phyloP scores from a whole-genome alignment of 2,329 filamentous ascomycete species.

The Ophiocordyceps sinensis region DNA sequence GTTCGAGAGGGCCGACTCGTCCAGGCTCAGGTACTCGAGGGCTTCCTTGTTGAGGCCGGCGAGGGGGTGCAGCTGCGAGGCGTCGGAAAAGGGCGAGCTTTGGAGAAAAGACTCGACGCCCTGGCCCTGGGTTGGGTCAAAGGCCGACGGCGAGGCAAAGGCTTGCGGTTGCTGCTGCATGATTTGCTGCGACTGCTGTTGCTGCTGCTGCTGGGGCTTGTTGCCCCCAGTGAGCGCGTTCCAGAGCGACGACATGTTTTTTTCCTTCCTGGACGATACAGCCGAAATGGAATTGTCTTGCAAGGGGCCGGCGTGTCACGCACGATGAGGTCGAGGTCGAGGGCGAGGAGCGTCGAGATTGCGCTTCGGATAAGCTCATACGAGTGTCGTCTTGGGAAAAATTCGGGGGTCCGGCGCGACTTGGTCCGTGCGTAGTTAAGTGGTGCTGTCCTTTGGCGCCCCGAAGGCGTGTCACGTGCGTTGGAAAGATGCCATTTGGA shows the following conservation, averaged over 20 bases:
- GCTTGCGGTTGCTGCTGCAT: constrained; percentile 9
- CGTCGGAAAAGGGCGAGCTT: constrained; percentile 65
- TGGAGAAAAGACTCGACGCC: constrained; percentile 81
- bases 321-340: not conserved
- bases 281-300: too few relatives aligned
- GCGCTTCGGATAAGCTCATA: not conserved
- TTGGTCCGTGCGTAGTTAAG: too few relatives aligned
- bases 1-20: constrained; percentile 79
- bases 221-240: constrained; percentile 47
- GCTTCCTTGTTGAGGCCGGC: constrained; percentile 86
- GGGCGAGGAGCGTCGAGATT: too few relatives aligned
- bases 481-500: too few relatives aligned
- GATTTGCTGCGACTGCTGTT: constrained; percentile 17
- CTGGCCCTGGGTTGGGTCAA: constrained; percentile 58
- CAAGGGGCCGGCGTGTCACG: not conserved
- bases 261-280: not conserved
- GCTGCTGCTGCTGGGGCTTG: constrained; percentile 27
- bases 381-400: not conserved
- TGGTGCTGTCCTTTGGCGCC: too few relatives aligned
- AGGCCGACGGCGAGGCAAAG: constrained; percentile 33
- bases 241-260: constrained; percentile 43
- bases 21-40: constrained; percentile 87
- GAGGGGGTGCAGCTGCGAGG: constrained; percentile 78
- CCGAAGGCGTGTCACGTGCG: too few relatives aligned
- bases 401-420: not conserved